phyloP scores from a whole-genome alignment of 2,329 filamentous ascomycete genomes.

The Botrytis deweyae region DNA sequence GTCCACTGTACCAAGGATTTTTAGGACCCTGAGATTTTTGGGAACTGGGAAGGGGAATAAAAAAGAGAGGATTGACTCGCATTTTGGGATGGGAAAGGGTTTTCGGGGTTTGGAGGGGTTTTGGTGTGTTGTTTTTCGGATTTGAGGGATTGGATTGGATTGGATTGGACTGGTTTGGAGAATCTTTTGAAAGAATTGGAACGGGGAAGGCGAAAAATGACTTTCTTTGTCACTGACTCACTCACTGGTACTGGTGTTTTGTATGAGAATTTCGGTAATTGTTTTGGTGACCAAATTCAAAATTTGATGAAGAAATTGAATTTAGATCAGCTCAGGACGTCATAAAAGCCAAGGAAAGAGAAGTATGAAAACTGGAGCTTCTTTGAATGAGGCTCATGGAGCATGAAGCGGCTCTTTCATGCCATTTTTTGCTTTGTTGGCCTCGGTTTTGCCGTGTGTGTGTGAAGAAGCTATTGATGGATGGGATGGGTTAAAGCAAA shows the following conservation, averaged over 20 bases:
- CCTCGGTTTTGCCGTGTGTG: background rate
- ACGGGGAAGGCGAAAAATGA: background rate
- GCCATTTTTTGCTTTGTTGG: background rate
- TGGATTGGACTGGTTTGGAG: too few species aligned
- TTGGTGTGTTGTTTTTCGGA: background rate
- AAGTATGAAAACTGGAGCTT: background rate
- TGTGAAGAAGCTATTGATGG: background rate
- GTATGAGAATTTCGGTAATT: background rate
- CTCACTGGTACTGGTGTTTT: background rate
- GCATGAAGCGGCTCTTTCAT: background rate
- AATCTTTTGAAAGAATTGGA: background rate
- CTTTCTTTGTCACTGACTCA: background rate
- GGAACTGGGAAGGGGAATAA: background rate
- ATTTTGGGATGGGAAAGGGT: background rate
- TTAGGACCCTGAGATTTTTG: background rate
- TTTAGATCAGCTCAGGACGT: background rate
- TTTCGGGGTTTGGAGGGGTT: background rate
- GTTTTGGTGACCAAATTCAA: background rate
- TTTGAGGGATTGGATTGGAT: background rate
- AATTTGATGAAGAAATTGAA: background rate
- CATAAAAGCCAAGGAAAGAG: background rate
- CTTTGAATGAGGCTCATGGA: background rate
- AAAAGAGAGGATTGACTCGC: background rate
- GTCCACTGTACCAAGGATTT: background rate
- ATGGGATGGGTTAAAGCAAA: background rate